Evolutionary conservation across 2,329 filamentous ascomycete species (phyloP), one percentile per base, ranked within the genome.

Genomic region (Colletotrichum ledebouriae): DNA sequence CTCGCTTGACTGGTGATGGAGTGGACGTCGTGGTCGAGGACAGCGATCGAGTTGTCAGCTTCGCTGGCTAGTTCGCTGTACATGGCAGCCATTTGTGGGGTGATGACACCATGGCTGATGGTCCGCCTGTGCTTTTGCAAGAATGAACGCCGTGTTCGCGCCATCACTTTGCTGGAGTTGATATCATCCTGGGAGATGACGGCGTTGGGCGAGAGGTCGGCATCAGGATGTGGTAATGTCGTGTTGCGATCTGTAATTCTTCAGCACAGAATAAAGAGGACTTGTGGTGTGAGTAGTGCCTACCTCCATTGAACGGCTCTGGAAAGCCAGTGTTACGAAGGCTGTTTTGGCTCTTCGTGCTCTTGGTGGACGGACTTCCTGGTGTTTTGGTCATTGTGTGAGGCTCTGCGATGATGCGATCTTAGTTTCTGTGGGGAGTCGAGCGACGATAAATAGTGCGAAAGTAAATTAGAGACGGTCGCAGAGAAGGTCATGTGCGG

Each of bases 221-320:
- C 89, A 17, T 89, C 87, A 22, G 89, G 89, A 69, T 90, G 88
- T 20, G 86, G 86, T 15, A 87, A 80, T 2, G 87, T 89, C 13
- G 89, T 91, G 72, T 89, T 90, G 70, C 84, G 81, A 52, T 76
- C 84, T 85, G 68, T 3, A 15, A 13, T 44, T 44, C 34, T 50
- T 69, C 17, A 57, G 62, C 37, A 4, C 17, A 10, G 33, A 52
- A 3, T 12, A 6, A 2, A n/a, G 13, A 0, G 2, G 15, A 7
- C 29, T 29, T 0, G 5, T 10, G 17, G 4, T 13, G 2, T 4
- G 3, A 15, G 29, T 2, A 4, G 0, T 3, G 78, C 82, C 73
- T 73, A 86, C 84, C 74, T 61, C 78, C 80, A 62, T 81, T 81
- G 50, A 86, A 84, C 0, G 83, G 79, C 67, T 86, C 84, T 1